A percentile compares a stretch with the other conserved stretches of the same genome.
Conservation (phyloP, 805 yeast species). For the Candida morakotiae region DNA sequence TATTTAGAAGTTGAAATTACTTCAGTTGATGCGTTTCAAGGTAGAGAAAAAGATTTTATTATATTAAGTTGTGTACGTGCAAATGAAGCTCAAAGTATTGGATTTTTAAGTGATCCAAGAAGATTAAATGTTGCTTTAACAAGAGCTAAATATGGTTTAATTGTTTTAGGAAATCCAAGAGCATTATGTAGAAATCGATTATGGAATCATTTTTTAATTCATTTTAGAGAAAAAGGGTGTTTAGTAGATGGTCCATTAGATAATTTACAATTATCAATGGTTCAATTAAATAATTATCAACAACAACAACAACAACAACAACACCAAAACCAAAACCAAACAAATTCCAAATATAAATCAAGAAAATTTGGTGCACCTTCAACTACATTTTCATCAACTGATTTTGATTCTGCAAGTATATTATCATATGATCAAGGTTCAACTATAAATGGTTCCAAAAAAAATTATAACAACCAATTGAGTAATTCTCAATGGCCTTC, state of each 20-base stretch:
- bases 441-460: conserved; percentile 3
- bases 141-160: conserved; percentile 40
- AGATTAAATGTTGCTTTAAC: conserved; percentile 43
- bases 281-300: conserved; percentile 40
- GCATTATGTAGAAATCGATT: conserved; percentile 64
- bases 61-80: conserved; percentile 43
- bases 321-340: too few relatives aligned
- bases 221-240: conserved; percentile 80
- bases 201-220: conserved; percentile 76
- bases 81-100: conserved; percentile 36
- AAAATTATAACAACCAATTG: not conserved
- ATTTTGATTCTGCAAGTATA: conserved; percentile 26
- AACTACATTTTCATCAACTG: conserved; percentile 11
- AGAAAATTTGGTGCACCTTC: conserved; percentile 12
- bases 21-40: conserved; percentile 41
- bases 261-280: conserved; percentile 67
- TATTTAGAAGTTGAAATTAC: conserved; percentile 80
- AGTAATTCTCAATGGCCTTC: conserved; percentile 23
- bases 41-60: conserved; percentile 42
- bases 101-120: conserved; percentile 42
- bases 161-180: conserved; percentile 78
- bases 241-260: conserved; percentile 87
- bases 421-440: conserved; percentile 18
- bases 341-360: not conserved
- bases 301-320: conserved; percentile 10